Base-by-base conservation (phyloP, 2,329 filamentous ascomycete genomes). In the Talaromyces sp. region DNA sequence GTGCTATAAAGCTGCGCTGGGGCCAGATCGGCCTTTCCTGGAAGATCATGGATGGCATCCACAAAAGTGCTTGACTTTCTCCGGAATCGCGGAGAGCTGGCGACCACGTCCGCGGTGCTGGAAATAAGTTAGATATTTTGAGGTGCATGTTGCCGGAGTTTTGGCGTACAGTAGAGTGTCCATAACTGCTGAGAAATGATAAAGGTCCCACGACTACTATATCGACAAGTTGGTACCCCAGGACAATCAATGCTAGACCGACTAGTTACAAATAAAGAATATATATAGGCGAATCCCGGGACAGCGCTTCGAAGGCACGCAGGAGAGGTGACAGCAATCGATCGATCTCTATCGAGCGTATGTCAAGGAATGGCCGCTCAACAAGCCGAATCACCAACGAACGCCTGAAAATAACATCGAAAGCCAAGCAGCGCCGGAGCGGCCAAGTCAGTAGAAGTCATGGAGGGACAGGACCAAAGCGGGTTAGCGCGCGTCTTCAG, bases 1-100 rank as follows among this genome's bases (percentile, higher is more conserved):
- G 95, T 99, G 75, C 92, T 97, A 80, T 99, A 99, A 53, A 99
- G 84, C 79, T 99, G 95, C 67, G 95, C 95, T 32, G 95, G 95
- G 5, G 95, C 95, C 85, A 96, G 86, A 68, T 93, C 85, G 62
- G 84, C 82, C 70, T 92, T 92, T 72, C 93, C 89, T 9, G 91
- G 87, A 59, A 96, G 83, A 81, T 98, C 93, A 78, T 98, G 93
- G 70, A 98, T 97, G 66, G 91, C 93, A 82, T 98, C 95, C 70
- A 97, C 93, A 75, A 96, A 96, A 42, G 93, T 97, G 68, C 92
- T 97, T 69, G 93, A 97, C 78, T 92, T 91, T 70, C 95, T 89
- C 66, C 93, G 88, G 74, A 96, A 96, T 67, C 90, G 88, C 62
- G 92, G 91, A 63, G 93, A 92, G 75, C 91, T 96, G 67, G 90